Percentiles rank a stretch among this genome's conserved stretches.
Evolutionary conservation across 768 basidiomycete species (phyloP).

Genomic region (Tylopilus felleus): DNA sequence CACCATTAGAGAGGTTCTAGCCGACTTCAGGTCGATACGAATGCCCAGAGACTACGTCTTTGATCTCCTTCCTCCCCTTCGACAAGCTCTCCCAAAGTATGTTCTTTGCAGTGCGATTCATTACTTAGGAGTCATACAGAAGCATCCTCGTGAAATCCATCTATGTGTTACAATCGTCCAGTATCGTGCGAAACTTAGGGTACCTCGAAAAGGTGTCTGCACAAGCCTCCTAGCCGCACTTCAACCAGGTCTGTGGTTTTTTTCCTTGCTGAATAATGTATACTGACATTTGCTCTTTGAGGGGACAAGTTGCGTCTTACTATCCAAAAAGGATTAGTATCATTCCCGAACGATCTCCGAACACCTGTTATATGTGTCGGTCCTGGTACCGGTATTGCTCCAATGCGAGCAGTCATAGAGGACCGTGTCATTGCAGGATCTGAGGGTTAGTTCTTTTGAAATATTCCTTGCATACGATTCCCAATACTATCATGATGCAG

Average conservation of each 20-base stretch:
- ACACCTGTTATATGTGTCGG: slow-evolving; percentile 83
- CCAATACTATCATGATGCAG: too few species aligned
- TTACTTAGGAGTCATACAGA: slow-evolving; percentile 26
- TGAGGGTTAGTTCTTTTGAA: slow-evolving; percentile 37
- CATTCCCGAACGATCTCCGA: slow-evolving; percentile 44
- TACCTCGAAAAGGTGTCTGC: slow-evolving; percentile 78
- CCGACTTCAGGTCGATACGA: slow-evolving; percentile 68
- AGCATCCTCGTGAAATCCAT: slow-evolving; percentile 68
- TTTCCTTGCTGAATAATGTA: neutral
- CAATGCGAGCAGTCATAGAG: slow-evolving; percentile 84
- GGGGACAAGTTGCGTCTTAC: slow-evolving; percentile 61
- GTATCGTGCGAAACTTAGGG: slow-evolving; percentile 75
- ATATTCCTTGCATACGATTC: too few species aligned
- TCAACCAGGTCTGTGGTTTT: slow-evolving; percentile 45
- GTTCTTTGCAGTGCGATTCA: neutral
- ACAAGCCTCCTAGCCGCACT: slow-evolving; percentile 74
- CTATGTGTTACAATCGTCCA: slow-evolving; percentile 89
- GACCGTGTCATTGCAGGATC: slow-evolving; percentile 61
- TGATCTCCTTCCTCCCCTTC: slow-evolving; percentile 77
- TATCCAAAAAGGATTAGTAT: slow-evolving; percentile 60
- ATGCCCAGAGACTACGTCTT: slow-evolving; percentile 85
- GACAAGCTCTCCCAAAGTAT: slow-evolving; percentile 65
- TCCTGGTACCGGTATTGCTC: slow-evolving; percentile 93
- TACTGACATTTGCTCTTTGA: slow-evolving; percentile 22
- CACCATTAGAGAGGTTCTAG: slow-evolving; percentile 78